A percentile compares a stretch with the other conserved stretches of the same genome.
Evolutionary conservation across 1,284 basidiomycete genomes (phyloP).

Genomic region (Irpex lacteus): DNA sequence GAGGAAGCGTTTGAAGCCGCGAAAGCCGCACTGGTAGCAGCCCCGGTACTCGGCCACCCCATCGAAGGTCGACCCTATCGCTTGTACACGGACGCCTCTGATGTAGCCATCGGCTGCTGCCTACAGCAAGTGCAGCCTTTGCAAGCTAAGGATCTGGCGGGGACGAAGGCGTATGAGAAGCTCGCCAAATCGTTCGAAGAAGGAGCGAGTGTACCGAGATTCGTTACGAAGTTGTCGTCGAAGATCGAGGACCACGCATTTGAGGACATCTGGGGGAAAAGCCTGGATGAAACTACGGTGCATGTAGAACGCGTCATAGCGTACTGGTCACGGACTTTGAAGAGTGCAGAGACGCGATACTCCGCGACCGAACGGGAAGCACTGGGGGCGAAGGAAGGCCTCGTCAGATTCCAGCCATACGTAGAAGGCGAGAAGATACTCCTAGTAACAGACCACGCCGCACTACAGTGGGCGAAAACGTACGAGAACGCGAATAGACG

Average conservation of each 20-base stretch:
- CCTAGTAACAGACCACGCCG: conserved; percentile 31
- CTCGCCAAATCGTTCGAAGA: conserved; percentile 18
- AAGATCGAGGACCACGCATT: conserved; percentile 19
- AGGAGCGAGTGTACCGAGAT: conserved; percentile 17
- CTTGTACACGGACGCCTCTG: conserved; percentile 31
- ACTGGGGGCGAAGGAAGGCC: conserved; percentile 26
- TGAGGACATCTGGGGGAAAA: conserved; percentile 21
- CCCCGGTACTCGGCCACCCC: conserved; percentile 21
- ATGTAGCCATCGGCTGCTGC: conserved; percentile 25
- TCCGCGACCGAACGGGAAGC: conserved; percentile 30
- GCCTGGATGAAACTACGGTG: conserved; percentile 8
- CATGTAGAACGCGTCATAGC: conserved; percentile 29
- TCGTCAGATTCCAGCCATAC: conserved; percentile 28
- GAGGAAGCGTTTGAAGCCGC: conserved; percentile 16
- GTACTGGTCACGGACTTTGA: conserved; percentile 30
- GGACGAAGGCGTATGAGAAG: conserved; percentile 31
- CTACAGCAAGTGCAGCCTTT: conserved; percentile 34
- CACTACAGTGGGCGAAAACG: conserved; percentile 29
- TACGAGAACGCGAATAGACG: conserved; percentile 30
- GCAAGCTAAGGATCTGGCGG: conserved; percentile 30
- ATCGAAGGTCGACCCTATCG: conserved; percentile 22
- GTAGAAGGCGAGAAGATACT: conserved; percentile 28
- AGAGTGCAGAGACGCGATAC: conserved; percentile 25
- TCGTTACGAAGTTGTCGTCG: conserved; percentile 19
- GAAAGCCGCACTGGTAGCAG: conserved; percentile 14